Percentiles rank a stretch among this genome's conserved stretches.
phyloP scores from a whole-genome alignment of 805 yeast species.

The Candida hispaniensis region DNA sequence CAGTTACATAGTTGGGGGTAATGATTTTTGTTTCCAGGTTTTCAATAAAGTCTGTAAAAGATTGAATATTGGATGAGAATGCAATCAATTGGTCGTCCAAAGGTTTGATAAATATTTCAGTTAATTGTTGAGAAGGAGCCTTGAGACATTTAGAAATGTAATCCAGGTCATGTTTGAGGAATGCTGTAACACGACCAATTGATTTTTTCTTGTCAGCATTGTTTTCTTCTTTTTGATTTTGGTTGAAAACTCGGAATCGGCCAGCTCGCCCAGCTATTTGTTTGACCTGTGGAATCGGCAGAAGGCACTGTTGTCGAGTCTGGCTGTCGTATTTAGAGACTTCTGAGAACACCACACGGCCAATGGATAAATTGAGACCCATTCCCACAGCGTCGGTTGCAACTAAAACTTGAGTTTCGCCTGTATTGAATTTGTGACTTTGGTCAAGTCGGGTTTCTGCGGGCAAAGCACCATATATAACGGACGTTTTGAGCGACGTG shows the following conservation, averaged over 20 bases:
- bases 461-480: conserved; percentile 90
- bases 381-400: conserved; percentile 98
- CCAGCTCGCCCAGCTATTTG: conserved; percentile 98
- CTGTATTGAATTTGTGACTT: conserved; percentile 68
- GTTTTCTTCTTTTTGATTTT: too few species aligned
- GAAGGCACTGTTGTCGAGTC: conserved; percentile 36
- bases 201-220: conserved; percentile 6
- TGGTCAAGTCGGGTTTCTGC: conserved; percentile 87
- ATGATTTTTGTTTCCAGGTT: conserved; percentile 1
- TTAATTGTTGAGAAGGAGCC: conserved; percentile 1
- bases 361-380: conserved; percentile 85
- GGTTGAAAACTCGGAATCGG: conserved; percentile 51
- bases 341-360: conserved; percentile 65
- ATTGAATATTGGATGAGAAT: too few species aligned
- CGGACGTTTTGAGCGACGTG: conserved; percentile 62
- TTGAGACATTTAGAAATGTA: conserved; percentile 1
- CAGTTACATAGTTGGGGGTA: neutral
- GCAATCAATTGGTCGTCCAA: conserved; percentile 9
- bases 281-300: conserved; percentile 50
- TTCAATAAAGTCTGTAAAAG: too few species aligned
- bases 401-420: conserved; percentile 68
- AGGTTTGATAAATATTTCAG: conserved; percentile 3
- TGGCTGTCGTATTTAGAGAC: conserved; percentile 37
- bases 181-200: conserved; percentile 6
- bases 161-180: too few species aligned